A percentile compares a stretch with the other conserved stretches of the same genome.
These are phyloP conservation scores for Talaromyces sp. DNA, from an alignment of 2,329 filamentous ascomycete species.

Conservation along the genomic window DNA sequence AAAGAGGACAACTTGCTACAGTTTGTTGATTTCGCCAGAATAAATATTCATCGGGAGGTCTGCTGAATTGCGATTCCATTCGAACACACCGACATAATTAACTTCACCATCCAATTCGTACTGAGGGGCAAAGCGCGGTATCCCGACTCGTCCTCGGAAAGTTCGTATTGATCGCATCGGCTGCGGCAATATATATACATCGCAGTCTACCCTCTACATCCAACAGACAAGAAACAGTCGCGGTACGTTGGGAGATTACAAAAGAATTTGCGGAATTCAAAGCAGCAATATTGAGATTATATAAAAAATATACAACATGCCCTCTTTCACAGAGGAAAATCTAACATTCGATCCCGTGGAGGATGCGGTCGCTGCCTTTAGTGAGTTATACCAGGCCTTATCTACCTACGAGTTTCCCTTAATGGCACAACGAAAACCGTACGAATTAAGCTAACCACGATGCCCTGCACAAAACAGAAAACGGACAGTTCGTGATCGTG, in stretches of 20 bases:
- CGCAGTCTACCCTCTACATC: neutral
- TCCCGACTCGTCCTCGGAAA: neutral
- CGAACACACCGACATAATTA: neutral
- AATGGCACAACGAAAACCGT: neutral
- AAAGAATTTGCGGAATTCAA: too few relatives aligned
- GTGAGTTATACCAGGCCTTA: slow-evolving; percentile 24
- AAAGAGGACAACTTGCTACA: neutral
- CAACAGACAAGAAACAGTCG: neutral
- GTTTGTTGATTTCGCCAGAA: too few relatives aligned
- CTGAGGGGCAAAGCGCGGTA: neutral
- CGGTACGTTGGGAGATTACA: neutral
- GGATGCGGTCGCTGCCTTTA: slow-evolving; percentile 38
- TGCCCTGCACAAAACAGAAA: slow-evolving; percentile 42
- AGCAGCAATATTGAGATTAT: neutral
- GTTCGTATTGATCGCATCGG: neutral
- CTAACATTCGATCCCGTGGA: slow-evolving; percentile 40
- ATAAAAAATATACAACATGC: neutral
- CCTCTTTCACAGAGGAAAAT: slow-evolving; percentile 22
- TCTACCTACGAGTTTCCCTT: neutral
- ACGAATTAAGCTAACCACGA: neutral
- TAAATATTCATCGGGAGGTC: too few relatives aligned
- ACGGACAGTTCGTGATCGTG: slow-evolving; percentile 90
- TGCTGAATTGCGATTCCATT: neutral
- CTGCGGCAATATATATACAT: neutral
- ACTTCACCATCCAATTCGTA: too few relatives aligned